These are phyloP conservation scores for Cetraspora pellucida DNA, from an alignment of 192 early-diverging fungal species.

Conservation along the genomic window DNA sequence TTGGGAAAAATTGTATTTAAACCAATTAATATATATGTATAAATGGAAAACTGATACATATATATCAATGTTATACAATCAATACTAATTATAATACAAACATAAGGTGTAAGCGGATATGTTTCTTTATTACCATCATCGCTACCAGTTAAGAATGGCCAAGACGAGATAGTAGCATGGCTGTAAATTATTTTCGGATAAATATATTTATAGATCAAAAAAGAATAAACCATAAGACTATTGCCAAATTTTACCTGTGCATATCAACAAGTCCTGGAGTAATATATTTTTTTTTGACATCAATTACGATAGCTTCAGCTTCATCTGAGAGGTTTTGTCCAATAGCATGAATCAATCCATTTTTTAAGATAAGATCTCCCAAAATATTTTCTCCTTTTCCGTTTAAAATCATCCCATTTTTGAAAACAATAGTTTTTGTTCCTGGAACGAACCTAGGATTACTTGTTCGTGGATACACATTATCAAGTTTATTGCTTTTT, in stretches of 20 bases:
- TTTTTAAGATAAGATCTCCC: constrained; percentile 59
- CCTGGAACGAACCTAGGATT: constrained; percentile 51
- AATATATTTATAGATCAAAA: neutral
- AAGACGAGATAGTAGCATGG: constrained; percentile 67
- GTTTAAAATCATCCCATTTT: constrained; percentile 62
- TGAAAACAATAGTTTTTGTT: constrained; percentile 51
- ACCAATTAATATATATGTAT: too few species aligned
- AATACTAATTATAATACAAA: too few species aligned
- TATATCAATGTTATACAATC: too few species aligned
- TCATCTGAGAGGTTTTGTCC: constrained; percentile 42
- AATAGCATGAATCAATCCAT: constrained; percentile 59
- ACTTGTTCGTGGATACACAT: neutral
- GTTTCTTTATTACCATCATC: constrained; percentile 70
- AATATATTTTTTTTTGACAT: constrained; percentile 67
- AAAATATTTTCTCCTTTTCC: constrained; percentile 49
- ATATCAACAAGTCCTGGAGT: constrained; percentile 81
- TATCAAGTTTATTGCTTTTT: constrained; percentile 8
- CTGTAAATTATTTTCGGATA: constrained; percentile 31
- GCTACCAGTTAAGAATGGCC: constrained; percentile 59
- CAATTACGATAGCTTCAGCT: constrained; percentile 49
- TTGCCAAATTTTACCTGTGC: too few species aligned
- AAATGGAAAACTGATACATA: too few species aligned
- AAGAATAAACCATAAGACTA: too few species aligned
- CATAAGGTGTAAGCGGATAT: constrained; percentile 61
- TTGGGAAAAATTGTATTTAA: too few species aligned